Conservation (phyloP, 2,329 filamentous ascomycete species). For the Talaromyces rugulosus region DNA sequence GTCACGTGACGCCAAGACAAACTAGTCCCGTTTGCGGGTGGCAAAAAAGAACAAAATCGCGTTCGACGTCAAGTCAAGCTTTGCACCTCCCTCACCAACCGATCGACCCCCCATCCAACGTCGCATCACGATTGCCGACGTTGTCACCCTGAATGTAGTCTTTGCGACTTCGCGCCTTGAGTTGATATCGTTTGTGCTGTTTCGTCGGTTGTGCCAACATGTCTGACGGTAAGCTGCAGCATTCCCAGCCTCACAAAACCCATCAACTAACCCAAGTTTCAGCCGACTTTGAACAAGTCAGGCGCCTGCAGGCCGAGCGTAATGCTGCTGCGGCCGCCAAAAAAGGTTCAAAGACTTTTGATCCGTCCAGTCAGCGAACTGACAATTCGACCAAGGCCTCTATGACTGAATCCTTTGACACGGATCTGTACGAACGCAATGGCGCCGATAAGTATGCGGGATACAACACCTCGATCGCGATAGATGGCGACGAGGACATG, state of each 20-base stretch:
- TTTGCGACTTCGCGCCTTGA: slow-evolving; percentile 23
- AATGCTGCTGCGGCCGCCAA: slow-evolving; percentile 73
- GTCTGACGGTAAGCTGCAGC: slow-evolving; percentile 39
- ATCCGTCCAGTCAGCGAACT: slow-evolving; percentile 73
- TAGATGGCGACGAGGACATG: slow-evolving; percentile 72
- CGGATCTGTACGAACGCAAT: slow-evolving; percentile 76
- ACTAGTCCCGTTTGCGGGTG: slow-evolving; percentile 1
- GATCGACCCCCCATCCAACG: slow-evolving; percentile 13
- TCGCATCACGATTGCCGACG: slow-evolving; percentile 27
- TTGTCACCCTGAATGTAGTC: slow-evolving; percentile 33
- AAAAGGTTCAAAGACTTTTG: slow-evolving; percentile 77
- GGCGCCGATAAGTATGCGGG: slow-evolving; percentile 77
- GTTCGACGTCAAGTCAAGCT: not conserved
- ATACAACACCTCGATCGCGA: slow-evolving; percentile 85
- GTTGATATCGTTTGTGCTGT: slow-evolving; percentile 22
- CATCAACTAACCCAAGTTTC: slow-evolving; percentile 19
- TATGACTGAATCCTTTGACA: slow-evolving; percentile 82
- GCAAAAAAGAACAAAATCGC: slow-evolving; percentile 11
- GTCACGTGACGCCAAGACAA: slow-evolving; percentile 2
- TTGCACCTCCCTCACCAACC: not conserved
- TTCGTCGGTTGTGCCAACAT: slow-evolving; percentile 27
- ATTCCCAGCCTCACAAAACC: slow-evolving; percentile 11
- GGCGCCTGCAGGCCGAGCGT: slow-evolving; percentile 86
- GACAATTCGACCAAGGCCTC: slow-evolving; percentile 85
- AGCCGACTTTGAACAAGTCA: slow-evolving; percentile 83